Evolutionary conservation across 176 grass and related monocot species (phyloP), one percentile per base, ranked within the genome.

Genomic region (Musa acuminata): DNA sequence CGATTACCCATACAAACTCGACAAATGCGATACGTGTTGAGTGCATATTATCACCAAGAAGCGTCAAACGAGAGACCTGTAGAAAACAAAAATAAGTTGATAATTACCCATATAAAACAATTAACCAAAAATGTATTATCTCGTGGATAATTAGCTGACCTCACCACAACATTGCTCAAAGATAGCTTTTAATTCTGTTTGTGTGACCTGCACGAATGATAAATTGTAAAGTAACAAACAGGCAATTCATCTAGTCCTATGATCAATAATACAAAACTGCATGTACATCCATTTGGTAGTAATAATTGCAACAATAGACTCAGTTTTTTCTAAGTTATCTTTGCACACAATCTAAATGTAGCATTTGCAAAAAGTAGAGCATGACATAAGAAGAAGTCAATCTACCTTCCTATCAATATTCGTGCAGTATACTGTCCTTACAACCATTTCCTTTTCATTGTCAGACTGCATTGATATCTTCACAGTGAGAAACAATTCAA

Each of bases 381-480:
- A 68, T 1, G n/a, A 25, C 20, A 35, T 35, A 14, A 69, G 48
- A 62, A 4, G 25, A 27, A 69, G 20, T 65, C 74, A 29, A 2
- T 0, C 24, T 87, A 96, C 93, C 93, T 83, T 87, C 65, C 92
- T 96, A 92, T 96, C 90, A 88, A 96, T 96, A 75, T 96, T 96
- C 90, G 93, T 93, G 92, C 93, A 96, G 75, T 96, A 96, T 69
- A 93, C 87, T 50, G 93, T 96, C 51, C 93, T 75, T 48, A 96
- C 87, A 67, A 93, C 93, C 93, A 96, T 93, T 85, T 93, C 90
- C 85, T 88, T 93, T 75, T 96, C 93, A 69, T 96, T 79, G 53
- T 93, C 87, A 13, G 93, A 82, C 93, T 96, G 85, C 62, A 49
- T 67, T 17, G 23, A 72, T 4, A 27, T 62, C 7, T 8, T 35